Conservation (phyloP, 1,284 basidiomycete genomes). For the Cryptococcus floricola region DNA sequence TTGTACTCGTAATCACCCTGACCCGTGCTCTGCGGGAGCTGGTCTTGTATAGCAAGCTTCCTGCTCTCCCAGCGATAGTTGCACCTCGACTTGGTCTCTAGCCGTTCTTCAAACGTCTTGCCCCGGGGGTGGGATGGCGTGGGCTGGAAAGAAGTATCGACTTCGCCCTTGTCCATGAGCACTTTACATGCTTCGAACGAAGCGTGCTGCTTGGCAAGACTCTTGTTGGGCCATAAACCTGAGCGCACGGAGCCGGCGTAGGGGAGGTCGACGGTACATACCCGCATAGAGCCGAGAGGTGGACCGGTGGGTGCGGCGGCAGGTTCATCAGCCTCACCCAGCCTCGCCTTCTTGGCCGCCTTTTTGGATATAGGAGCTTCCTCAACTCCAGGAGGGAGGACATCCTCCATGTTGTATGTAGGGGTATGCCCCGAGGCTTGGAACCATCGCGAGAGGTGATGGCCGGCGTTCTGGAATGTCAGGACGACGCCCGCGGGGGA, state of each 20-base stretch:
- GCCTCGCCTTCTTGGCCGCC: not conserved
- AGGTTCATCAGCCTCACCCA: not conserved
- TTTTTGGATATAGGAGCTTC: not conserved
- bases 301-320: not conserved
- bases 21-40: slow-evolving; percentile 8
- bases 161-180: slow-evolving; percentile 2
- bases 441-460: slow-evolving; percentile 3
- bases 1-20: slow-evolving; percentile 2
- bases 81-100: slow-evolving; percentile 4
- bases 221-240: slow-evolving; percentile 7
- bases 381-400: not conserved
- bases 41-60: slow-evolving; percentile 2
- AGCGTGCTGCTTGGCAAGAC: slow-evolving; percentile 10
- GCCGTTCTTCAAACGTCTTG: not conserved
- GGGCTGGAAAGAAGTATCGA: slow-evolving; percentile 6
- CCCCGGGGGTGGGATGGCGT: slow-evolving; percentile 1
- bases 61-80: slow-evolving; percentile 1
- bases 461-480: slow-evolving; percentile 10
- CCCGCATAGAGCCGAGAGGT: slow-evolving; percentile 7
- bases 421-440: slow-evolving; percentile 8
- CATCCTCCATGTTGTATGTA: not conserved
- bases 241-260: slow-evolving; percentile 3
- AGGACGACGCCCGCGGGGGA: slow-evolving; percentile 4
- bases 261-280: slow-evolving; percentile 8
- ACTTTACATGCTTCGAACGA: slow-evolving; percentile 11